Evolutionary conservation across 2,329 filamentous ascomycete genomes (phyloP), one percentile per base, ranked within the genome.

Genomic region (Phaeosphaeria sp.): DNA sequence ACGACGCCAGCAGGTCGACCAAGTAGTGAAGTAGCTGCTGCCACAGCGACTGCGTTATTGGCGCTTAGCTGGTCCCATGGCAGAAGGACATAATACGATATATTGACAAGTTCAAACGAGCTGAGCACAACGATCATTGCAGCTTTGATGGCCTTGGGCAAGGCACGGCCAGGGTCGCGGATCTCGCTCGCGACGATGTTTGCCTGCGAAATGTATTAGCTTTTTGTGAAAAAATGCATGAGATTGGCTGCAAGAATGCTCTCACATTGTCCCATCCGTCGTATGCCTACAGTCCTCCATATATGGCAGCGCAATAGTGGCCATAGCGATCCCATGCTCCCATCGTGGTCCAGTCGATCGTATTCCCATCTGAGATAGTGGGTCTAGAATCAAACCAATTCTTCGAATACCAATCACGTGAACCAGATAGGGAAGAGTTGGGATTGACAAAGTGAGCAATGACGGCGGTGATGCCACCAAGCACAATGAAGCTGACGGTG

Each of bases 261-360:
- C 80, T 76, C 40, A 85, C 85, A 76, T 88, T 89, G 54, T 89
- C 87, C 87, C 87, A 89, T 0, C 87, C 87, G 0, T 84, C 87
- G 57, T 88, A 89, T 0, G 85, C 87, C 87, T 86, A 89, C 0
- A 89, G 68, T 0, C 85, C 86, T 0, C 83, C 87, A 63, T 89
- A 89, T 0, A 89, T 77, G 0, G 87, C 87, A 1, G 86, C 82
- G 2, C 85, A 86, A 55, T 84, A 84, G 63, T 88, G 84, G 0
- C 87, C 87, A 24, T 88, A 80, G 11, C 84, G 78, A 55, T 87
- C 84, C 87, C 87, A 89, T 25, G 78, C 71, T 5, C 80, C 76
- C 43, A 89, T 64, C 1, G 68, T 65, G 8, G 60, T 52, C 76
- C 76, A 78, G 55, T 77, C 66, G 25, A 77, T 66, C 7, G 53